Conservation (phyloP, 192 early-diverging fungal species). For the Rhizophagus clarus region DNA sequence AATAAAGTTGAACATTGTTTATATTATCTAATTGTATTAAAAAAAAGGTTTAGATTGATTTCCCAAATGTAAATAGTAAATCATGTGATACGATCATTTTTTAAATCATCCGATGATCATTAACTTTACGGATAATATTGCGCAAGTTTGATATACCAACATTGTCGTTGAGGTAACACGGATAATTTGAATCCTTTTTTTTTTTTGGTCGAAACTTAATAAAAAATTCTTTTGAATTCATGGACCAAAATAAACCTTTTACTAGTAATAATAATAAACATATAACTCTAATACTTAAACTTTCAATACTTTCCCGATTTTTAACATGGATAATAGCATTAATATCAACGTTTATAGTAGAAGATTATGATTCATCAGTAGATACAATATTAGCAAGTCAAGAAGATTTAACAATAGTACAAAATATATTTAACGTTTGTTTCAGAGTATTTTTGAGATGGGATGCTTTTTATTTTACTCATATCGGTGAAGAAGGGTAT, state of each 20-base stretch:
- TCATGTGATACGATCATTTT: too few species aligned
- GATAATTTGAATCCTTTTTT: too few species aligned
- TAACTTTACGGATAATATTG: too few species aligned
- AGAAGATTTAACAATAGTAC: not conserved
- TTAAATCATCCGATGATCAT: too few species aligned
- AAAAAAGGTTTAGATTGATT: too few species aligned
- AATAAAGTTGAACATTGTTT: too few species aligned
- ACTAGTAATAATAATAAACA: not conserved
- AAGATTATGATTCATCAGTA: slow-evolving; percentile 64
- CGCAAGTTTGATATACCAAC: too few species aligned
- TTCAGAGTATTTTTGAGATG: slow-evolving; percentile 73
- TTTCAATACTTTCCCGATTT: slow-evolving; percentile 50
- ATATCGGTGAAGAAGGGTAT: slow-evolving; percentile 78
- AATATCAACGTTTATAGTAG: slow-evolving; percentile 49
- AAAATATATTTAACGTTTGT: slow-evolving; percentile 37
- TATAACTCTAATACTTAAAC: not conserved
- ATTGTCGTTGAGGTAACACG: too few species aligned
- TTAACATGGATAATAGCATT: slow-evolving; percentile 48
- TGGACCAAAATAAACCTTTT: not conserved
- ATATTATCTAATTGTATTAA: too few species aligned
- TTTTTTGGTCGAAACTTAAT: too few species aligned
- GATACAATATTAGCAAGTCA: slow-evolving; percentile 38
- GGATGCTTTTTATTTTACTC: slow-evolving; percentile 89
- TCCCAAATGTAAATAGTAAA: too few species aligned
- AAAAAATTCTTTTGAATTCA: not conserved